Conservation (phyloP, 192 early-diverging fungal genomes). For the Thamnidium elegans region DNA sequence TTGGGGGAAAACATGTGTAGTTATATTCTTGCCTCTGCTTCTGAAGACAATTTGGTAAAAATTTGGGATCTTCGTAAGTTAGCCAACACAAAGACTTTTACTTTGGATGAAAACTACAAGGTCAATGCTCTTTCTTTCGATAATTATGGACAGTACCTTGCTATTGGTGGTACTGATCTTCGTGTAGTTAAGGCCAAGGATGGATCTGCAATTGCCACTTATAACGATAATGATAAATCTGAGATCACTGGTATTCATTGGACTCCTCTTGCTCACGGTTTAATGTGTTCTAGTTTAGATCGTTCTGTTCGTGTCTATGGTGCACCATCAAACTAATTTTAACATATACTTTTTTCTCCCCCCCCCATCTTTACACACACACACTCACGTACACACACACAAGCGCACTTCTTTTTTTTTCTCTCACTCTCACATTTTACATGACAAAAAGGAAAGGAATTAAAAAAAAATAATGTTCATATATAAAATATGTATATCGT, state of each 20-base stretch:
- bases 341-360: too few relatives aligned
- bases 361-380: too few relatives aligned
- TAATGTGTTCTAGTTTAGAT: constrained; percentile 53
- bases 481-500: not conserved
- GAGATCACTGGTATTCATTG: constrained; percentile 59
- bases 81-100: constrained; percentile 61
- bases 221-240: constrained; percentile 44
- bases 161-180: constrained; percentile 61
- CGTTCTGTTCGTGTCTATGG: constrained; percentile 54
- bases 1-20: constrained; percentile 15
- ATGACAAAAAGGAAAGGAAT: too few relatives aligned
- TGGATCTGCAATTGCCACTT: constrained; percentile 49
- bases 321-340: not conserved
- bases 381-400: too few relatives aligned
- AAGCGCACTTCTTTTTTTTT: too few relatives aligned
- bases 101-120: constrained; percentile 52
- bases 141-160: constrained; percentile 80
- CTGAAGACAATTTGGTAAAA: constrained; percentile 68
- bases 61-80: constrained; percentile 96
- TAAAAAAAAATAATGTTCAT: too few relatives aligned
- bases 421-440: too few relatives aligned
- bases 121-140: constrained; percentile 75
- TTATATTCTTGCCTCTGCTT: constrained; percentile 82
- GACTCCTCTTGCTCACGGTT: constrained; percentile 52
- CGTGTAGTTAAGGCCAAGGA: constrained; percentile 68